phyloP scores from a whole-genome alignment of 768 basidiomycete genomes.

The Phlebiopsis gigantea region DNA sequence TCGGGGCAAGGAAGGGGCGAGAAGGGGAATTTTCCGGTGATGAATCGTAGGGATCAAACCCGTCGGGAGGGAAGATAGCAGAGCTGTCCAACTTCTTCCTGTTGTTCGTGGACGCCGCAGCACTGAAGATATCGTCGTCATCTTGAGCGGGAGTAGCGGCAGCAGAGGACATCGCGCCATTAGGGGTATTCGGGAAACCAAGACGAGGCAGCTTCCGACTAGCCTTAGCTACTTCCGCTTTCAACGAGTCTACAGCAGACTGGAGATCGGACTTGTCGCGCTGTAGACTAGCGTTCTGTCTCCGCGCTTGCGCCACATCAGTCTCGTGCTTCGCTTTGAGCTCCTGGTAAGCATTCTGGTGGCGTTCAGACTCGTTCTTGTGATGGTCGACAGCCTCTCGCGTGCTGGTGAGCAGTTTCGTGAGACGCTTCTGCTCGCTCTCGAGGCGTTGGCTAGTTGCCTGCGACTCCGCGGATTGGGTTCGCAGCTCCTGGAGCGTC shows the following conservation, averaged over 20 bases:
- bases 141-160: constrained; percentile 49
- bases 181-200: constrained; percentile 72
- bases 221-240: constrained; percentile 66
- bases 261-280: constrained; percentile 93
- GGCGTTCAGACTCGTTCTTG: constrained; percentile 81
- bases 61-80: constrained; percentile 38
- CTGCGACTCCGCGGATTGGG: constrained; percentile 62
- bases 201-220: constrained; percentile 56
- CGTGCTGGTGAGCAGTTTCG: constrained; percentile 63
- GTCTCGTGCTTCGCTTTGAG: constrained; percentile 91
- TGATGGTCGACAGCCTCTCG: constrained; percentile 77
- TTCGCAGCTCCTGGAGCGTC: constrained; percentile 77
- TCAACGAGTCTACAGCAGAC: constrained; percentile 68
- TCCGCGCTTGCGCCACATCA: constrained; percentile 87
- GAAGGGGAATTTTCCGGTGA: constrained; percentile 58
- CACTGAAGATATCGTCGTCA: constrained; percentile 67
- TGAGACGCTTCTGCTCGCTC: constrained; percentile 76
- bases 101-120: constrained; percentile 58
- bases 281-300: constrained; percentile 79
- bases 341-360: constrained; percentile 58
- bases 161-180: constrained; percentile 30
- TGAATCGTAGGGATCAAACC: constrained; percentile 43
- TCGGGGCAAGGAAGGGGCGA: constrained; percentile 61
- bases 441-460: constrained; percentile 65
- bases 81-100: constrained; percentile 53